A percentile compares a stretch with the other conserved stretches of the same genome.
phyloP scores from a whole-genome alignment of 805 yeast genomes.

The Sugiyamaella qingdaonensis region DNA sequence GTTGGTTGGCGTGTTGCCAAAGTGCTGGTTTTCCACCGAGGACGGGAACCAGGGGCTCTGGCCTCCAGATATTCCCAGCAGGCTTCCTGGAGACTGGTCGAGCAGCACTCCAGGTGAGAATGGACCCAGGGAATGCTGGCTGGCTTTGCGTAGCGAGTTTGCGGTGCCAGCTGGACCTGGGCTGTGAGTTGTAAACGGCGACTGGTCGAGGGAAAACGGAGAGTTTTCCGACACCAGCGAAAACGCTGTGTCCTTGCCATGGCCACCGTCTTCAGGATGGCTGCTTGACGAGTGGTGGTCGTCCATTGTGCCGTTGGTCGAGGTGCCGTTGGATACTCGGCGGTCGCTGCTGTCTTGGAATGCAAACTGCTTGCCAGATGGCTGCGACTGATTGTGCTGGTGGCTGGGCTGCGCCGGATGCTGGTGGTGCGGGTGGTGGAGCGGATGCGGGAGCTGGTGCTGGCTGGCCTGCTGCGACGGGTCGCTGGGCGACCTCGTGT shows the following conservation, averaged over 20 bases:
- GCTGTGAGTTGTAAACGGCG: background rate
- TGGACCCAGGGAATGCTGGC: background rate
- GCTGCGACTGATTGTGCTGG: background rate
- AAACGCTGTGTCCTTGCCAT: background rate
- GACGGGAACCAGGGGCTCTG: constrained; percentile 10
- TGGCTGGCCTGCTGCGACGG: background rate
- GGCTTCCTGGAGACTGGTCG: constrained; percentile 7
- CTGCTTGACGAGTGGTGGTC: background rate
- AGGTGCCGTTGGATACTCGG: too few species aligned
- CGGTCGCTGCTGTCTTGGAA: background rate
- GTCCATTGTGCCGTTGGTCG: too few species aligned
- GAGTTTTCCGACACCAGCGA: background rate
- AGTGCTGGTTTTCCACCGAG: constrained; percentile 7
- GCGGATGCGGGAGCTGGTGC: constrained; percentile 1
- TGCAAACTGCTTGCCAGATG: background rate
- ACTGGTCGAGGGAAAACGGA: background rate
- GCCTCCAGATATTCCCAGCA: constrained; percentile 5
- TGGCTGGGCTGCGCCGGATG: background rate
- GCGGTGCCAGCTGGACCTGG: background rate
- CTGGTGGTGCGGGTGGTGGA: background rate
- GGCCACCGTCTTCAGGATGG: background rate
- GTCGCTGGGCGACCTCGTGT: background rate
- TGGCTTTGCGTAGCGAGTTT: background rate
- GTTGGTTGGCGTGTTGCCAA: background rate
- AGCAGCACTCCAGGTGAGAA: constrained; percentile 7